Percentiles rank a stretch among this genome's conserved stretches.
These are phyloP conservation scores for Neoarthrinium moseri DNA, from an alignment of 2,329 filamentous ascomycete species.

Conservation along the genomic window DNA sequence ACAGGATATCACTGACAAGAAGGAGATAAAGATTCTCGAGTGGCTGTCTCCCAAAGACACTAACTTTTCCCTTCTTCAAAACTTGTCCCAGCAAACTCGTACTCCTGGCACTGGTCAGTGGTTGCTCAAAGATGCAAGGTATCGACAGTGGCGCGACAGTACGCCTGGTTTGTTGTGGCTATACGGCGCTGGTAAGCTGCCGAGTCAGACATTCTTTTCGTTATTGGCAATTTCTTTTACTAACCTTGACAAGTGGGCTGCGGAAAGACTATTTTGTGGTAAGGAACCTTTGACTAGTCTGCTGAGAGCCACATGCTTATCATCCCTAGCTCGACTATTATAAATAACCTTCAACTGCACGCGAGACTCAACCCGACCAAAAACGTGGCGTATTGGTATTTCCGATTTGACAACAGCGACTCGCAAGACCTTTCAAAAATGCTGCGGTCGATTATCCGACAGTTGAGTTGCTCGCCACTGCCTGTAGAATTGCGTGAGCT, in stretches of 20 bases:
- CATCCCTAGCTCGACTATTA: background rate
- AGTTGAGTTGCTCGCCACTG: background rate
- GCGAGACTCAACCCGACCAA: no score
- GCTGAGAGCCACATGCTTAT: background rate
- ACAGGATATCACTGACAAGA: background rate
- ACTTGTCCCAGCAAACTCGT: background rate
- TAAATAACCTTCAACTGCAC: background rate
- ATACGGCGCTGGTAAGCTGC: background rate
- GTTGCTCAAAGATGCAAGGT: background rate
- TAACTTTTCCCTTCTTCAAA: background rate
- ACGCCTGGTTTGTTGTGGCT: background rate
- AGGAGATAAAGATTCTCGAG: background rate
- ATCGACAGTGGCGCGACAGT: background rate
- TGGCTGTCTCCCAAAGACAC: background rate
- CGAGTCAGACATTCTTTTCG: no score
- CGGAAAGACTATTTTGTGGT: background rate
- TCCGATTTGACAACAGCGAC: background rate
- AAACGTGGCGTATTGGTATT: background rate
- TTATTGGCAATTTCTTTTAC: background rate
- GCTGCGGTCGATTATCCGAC: background rate
- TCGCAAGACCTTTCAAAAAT: background rate
- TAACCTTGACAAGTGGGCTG: background rate
- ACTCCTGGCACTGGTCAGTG: slow-evolving; percentile 1
- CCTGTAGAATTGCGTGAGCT: background rate
- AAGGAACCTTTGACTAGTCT: background rate